Base-by-base conservation (phyloP, 805 yeast species). In the Starmerella cellae region DNA sequence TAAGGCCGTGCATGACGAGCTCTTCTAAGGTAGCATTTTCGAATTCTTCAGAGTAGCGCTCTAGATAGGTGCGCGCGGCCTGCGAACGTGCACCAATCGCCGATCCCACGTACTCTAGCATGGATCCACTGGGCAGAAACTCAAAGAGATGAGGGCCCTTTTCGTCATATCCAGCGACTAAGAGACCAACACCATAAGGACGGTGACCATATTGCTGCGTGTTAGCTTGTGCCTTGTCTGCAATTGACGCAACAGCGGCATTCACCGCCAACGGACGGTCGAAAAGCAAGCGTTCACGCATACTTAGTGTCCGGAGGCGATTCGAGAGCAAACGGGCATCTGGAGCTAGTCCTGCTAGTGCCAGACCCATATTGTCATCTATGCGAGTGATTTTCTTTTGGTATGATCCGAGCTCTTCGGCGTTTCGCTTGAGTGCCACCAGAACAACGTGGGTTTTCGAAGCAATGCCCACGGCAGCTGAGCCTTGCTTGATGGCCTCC, bases 41-140 rank as follows among this genome's bases (percentile, higher is more conserved):
- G 52, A 83, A 82, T 24, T 68, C 67, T 29, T 82, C 84, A 58
- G 78, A 70, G 52, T 79, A 79, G 59, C 95, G 77, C 64, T 91
- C 99, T 59, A 91, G 67, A 55, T 84, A 91, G 2, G 99, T 91
- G 66, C 94, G 77, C 14, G 95, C 96, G 39, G 97, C 97, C 65
- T 91, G 99, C 2, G 97, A 88, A 59, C 99, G 75, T 9, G 99
- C 97, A 37, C 99, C 99, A 57, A 91, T 84, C 29, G 98, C 94
- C 11, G 95, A 78, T 28, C 95, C 97, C 53, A 73, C 75, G 59
- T 87, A 82, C 62, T 91, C 97, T 55, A 85, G 68, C 19, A 81
- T 91, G 21, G 88, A 78, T 2, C 99, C 99, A 8, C 94, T 79
- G 16, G 99, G 98, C 60, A 82, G 88, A 64, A 91, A 91, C 67